phyloP scores from a whole-genome alignment of 257 asterid species.

The Primulina huaijiensis region DNA sequence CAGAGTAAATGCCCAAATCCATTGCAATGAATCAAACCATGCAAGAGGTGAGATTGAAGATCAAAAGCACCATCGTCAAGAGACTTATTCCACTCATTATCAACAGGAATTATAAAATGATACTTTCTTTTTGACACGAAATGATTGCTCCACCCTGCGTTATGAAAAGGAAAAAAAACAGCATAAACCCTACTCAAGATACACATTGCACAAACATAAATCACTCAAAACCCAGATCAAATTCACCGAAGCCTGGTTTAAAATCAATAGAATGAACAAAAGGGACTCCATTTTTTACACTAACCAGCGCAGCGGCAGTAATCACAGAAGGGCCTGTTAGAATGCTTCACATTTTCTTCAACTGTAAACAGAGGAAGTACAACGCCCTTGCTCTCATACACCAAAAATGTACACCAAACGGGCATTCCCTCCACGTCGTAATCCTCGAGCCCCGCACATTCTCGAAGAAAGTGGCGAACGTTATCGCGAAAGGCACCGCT shows the following conservation, averaged over 20 bases:
- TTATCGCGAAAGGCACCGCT: slow-evolving; percentile 69
- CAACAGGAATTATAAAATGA: slow-evolving; percentile 75
- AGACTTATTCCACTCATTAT: slow-evolving; percentile 67
- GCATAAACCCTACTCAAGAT: slow-evolving; percentile 5
- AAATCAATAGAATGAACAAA: slow-evolving; percentile 14
- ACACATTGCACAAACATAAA: not conserved
- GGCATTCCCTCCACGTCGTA: slow-evolving; percentile 56
- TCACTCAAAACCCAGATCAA: slow-evolving; percentile 7
- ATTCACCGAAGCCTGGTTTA: slow-evolving; percentile 3
- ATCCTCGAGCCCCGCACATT: slow-evolving; percentile 57
- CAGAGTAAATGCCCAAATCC: slow-evolving; percentile 84
- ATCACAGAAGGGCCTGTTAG: slow-evolving; percentile 61
- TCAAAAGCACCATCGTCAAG: slow-evolving; percentile 54
- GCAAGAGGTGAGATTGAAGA: slow-evolving; percentile 63
- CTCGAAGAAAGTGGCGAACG: slow-evolving; percentile 54
- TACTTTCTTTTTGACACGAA: slow-evolving; percentile 79
- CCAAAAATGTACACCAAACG: slow-evolving; percentile 67
- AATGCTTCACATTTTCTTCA: slow-evolving; percentile 57
- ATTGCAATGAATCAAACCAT: slow-evolving; percentile 83
- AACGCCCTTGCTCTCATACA: slow-evolving; percentile 53
- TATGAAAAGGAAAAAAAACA: not conserved
- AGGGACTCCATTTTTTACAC: slow-evolving; percentile 6
- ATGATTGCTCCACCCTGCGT: slow-evolving; percentile 87
- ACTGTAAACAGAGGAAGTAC: slow-evolving; percentile 73
- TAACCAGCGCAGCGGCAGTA: slow-evolving; percentile 76